Evolutionary conservation across 192 early-diverging fungal genomes (phyloP), one percentile per base, ranked within the genome.

Genomic region (Backusella sp.): DNA sequence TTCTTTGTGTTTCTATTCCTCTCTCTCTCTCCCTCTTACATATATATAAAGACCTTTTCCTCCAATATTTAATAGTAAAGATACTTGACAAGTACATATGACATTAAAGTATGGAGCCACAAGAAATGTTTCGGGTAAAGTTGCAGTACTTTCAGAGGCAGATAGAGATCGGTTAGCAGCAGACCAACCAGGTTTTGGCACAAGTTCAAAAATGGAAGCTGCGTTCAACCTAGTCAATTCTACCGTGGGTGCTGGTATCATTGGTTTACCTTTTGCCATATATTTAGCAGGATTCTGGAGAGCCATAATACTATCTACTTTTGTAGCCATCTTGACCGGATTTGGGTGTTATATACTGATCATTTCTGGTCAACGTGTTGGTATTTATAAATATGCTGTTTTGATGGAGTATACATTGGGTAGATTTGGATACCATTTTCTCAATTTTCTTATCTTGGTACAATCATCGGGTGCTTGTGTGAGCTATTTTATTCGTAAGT

Each of bases 151-250:
- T 15, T 66, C 74, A 19, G 76, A 78, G 32, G 72, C 42, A 17
- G 77, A 74, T 36, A 75, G 53, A 41, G 80, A 79, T 66, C 37
- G 77, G n/a, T 44, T 83, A 1, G 79, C 80, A 66, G 35, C 73
- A 0, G 82, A 87, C 68, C 78, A 72, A 6, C 82, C 77, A 41
- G 86, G 84, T 28, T 78, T 82, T 70, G 86, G 86, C 28, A 65
- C 78, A 17, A 70, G 86, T 26, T 76, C 78, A n/a, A 39, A 76
- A 44, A 52, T 85, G 3, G 82, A 87, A 68, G 81, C 83, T 28
- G 78, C 90, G 19, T 86, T 90, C 81, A 90, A 89, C 80, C 82
- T 93, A 53, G 88, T 93, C 62, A 93, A 93, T 76, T 90, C 90
- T 1, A 88, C 88, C 17, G 87, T 91, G 39, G 91, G 91, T 30